A percentile compares a stretch with the other conserved stretches of the same genome.
Conservation (phyloP, 75 land plant species). For the Cryptomeria japonica region DNA sequence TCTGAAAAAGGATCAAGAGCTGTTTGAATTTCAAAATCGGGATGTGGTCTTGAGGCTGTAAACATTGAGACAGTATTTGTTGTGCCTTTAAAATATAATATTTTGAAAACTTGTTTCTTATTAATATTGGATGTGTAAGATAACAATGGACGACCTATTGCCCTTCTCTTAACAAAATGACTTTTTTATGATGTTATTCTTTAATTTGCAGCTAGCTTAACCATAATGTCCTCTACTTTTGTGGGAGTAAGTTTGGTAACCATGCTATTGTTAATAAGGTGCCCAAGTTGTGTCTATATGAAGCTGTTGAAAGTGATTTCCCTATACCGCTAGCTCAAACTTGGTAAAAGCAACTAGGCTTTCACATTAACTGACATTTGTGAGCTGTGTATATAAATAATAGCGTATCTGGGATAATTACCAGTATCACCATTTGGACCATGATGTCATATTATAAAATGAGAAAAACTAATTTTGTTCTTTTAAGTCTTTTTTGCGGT, state of each 20-base stretch:
- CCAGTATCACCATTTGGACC: background rate
- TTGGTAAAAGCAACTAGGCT: background rate
- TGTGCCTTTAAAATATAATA: background rate
- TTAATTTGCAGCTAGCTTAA: background rate
- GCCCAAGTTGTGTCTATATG: background rate
- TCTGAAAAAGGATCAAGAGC: background rate
- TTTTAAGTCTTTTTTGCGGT: background rate
- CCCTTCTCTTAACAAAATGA: background rate
- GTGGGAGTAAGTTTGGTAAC: background rate
- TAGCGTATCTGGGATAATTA: background rate
- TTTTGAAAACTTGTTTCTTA: background rate
- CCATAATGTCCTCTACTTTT: background rate
- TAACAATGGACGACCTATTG: background rate
- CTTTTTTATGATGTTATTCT: background rate
- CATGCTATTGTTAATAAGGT: background rate
- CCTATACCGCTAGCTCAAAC: background rate
- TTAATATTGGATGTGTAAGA: background rate
- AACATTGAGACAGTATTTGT: background rate
- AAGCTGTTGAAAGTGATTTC: constrained; percentile 1
- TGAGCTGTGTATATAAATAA: background rate
- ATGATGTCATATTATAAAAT: background rate
- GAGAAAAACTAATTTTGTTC: background rate
- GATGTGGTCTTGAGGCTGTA: background rate
- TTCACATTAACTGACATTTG: background rate
- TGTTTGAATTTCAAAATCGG: background rate